Conservation (phyloP, 1,139 yeast species). For the Pichia sp. region DNA sequence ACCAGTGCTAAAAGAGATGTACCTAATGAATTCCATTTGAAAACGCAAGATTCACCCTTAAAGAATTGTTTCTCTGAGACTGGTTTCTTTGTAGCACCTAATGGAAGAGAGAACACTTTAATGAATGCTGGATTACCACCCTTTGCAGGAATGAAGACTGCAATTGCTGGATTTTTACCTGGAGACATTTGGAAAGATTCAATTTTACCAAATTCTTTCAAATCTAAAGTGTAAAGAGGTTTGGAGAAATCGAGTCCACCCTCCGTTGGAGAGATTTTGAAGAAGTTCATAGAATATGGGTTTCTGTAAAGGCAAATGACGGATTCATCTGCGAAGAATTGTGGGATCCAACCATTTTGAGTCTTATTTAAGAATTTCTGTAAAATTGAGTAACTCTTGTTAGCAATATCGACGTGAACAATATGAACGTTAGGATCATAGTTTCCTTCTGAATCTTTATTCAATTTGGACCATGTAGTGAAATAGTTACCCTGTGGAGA, state of each 20-base stretch:
- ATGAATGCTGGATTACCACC: slow-evolving; percentile 84
- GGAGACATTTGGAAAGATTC: slow-evolving; percentile 65
- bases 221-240: slow-evolving; percentile 52
- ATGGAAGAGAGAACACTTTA: slow-evolving; percentile 72
- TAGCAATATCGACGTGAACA: slow-evolving; percentile 32
- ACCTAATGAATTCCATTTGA: slow-evolving; percentile 92
- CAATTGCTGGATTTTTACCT: slow-evolving; percentile 87
- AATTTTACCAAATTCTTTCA: slow-evolving; percentile 47
- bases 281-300: slow-evolving; percentile 66
- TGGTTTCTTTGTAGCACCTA: slow-evolving; percentile 70
- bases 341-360: slow-evolving; percentile 90
- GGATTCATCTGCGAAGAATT: slow-evolving; percentile 70
- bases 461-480: slow-evolving; percentile 89
- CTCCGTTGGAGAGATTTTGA: slow-evolving; percentile 36
- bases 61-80: slow-evolving; percentile 84
- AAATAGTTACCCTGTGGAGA: slow-evolving; percentile 84
- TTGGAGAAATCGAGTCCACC: slow-evolving; percentile 27
- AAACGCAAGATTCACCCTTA: slow-evolving; percentile 89
- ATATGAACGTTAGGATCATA: slow-evolving; percentile 73
- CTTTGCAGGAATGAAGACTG: slow-evolving; percentile 83
- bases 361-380: slow-evolving; percentile 71
- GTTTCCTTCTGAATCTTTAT: slow-evolving; percentile 52
- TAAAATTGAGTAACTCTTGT: slow-evolving; percentile 34
- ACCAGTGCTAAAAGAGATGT: slow-evolving; percentile 92
- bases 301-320: slow-evolving; percentile 57